A percentile compares a stretch with the other conserved stretches of the same genome.
These are phyloP conservation scores for Trichophyton rubrum DNA, from an alignment of 2,329 filamentous ascomycete species.

Conservation along the genomic window DNA sequence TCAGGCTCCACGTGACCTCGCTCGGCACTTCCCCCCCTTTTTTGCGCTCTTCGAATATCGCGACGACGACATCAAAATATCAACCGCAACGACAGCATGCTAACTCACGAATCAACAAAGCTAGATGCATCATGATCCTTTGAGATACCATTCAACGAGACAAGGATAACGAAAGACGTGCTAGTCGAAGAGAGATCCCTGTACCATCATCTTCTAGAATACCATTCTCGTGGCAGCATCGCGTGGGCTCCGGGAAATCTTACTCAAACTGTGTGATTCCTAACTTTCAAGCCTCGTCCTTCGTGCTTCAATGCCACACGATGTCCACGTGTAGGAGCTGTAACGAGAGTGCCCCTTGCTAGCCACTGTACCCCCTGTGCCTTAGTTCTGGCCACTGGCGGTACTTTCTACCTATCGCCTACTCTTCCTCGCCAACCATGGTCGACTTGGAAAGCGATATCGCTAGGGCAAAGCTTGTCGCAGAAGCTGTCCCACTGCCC, in stretches of 20 bases:
- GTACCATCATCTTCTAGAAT: background rate
- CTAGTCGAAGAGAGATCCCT: background rate
- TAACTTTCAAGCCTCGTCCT: background rate
- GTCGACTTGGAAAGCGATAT: background rate
- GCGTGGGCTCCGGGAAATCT: background rate
- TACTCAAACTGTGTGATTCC: background rate
- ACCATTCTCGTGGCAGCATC: background rate
- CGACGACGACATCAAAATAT: background rate
- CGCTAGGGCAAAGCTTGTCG: background rate
- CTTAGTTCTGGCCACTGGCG: background rate
- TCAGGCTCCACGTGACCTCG: background rate
- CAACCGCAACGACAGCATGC: background rate
- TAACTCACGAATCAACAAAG: too few species aligned
- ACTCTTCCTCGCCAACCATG: background rate
- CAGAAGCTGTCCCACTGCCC: background rate
- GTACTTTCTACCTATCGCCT: background rate
- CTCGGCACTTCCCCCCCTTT: too few species aligned
- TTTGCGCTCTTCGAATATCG: too few species aligned
- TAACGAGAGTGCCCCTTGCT: background rate
- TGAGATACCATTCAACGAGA: background rate
- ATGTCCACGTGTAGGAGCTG: slow-evolving; percentile 1
- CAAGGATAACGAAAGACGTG: background rate
- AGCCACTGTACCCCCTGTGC: background rate
- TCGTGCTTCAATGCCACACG: background rate
- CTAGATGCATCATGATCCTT: background rate